Evolutionary conservation across 495 filamentous ascomycete species (phyloP).

Genomic region (Venustampulla echinocandica): DNA sequence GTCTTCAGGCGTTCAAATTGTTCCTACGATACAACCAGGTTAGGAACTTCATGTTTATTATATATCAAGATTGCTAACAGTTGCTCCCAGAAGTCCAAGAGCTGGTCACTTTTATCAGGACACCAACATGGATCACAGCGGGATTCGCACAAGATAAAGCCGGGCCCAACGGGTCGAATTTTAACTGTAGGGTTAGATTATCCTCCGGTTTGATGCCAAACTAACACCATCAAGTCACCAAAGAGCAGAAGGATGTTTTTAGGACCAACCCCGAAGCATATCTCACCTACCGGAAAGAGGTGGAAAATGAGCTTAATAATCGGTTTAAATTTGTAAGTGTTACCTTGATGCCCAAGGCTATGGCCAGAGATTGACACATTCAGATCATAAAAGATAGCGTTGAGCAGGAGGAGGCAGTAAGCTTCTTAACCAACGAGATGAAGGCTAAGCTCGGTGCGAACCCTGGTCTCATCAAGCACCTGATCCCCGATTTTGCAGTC

Average conservation of each 20-base stretch:
- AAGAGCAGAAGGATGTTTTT: conserved; percentile 37
- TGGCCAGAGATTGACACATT: neutral
- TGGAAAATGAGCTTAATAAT: conserved; percentile 41
- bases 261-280: conserved; percentile 34
- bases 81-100: conserved; percentile 30
- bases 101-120: conserved; percentile 54
- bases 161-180: conserved; percentile 8
- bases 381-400: conserved; percentile 8
- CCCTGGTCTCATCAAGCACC: neutral
- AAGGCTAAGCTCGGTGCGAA: conserved; percentile 3
- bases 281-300: conserved; percentile 28
- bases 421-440: conserved; percentile 23
- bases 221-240: conserved; percentile 12
- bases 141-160: conserved; percentile 30
- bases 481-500: conserved; percentile 47
- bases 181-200: conserved; percentile 4
- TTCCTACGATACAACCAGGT: conserved; percentile 38
- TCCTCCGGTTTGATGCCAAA: neutral
- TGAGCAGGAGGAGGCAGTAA: conserved; percentile 6
- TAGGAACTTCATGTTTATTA: conserved; percentile 34
- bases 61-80: neutral
- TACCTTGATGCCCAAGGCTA: neutral
- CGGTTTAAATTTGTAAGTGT: conserved; percentile 43
- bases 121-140: conserved; percentile 57
- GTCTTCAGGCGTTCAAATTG: conserved; percentile 48